These are phyloP conservation scores for Pistacia vera DNA, from an alignment of 345 rosid genomes.

Conservation along the genomic window DNA sequence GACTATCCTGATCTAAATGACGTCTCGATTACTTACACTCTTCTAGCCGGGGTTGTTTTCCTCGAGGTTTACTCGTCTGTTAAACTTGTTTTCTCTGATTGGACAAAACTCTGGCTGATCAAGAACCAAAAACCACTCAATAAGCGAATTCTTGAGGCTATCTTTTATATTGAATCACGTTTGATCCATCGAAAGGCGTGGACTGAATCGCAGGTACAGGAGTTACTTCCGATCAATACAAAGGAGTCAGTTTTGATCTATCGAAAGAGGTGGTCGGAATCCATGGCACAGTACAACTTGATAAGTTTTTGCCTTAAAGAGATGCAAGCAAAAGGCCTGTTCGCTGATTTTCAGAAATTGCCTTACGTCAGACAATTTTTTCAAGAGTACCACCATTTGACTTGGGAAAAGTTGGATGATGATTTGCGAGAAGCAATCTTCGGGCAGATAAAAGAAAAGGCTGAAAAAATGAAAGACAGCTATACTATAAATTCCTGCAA, in stretches of 20 bases:
- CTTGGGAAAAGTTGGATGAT: not conserved
- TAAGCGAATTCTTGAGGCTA: not conserved
- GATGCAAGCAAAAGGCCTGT: not conserved
- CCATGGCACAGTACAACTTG: not conserved
- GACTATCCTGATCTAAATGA: not conserved
- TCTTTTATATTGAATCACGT: not conserved
- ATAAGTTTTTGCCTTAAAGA: not conserved
- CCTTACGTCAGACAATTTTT: not conserved
- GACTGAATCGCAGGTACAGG: too few species aligned
- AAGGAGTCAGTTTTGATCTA: not conserved
- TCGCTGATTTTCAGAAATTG: not conserved
- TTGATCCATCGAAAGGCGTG: not conserved
- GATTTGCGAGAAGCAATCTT: constrained; percentile 1
- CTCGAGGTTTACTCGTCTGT: not conserved
- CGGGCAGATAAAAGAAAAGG: not conserved
- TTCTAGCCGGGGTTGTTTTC: constrained; percentile 12
- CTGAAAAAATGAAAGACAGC: not conserved
- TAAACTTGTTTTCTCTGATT: not conserved
- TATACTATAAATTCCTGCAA: not conserved
- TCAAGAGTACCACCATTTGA: not conserved
- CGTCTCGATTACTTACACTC: not conserved
- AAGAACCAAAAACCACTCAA: not conserved
- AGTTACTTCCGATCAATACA: too few species aligned
- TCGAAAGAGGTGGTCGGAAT: not conserved
- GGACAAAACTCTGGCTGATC: constrained; percentile 1